Evolutionary conservation across 805 yeast genomes (phyloP), one percentile per base, ranked within the genome.

Genomic region (Yamadazyma endophytica): DNA sequence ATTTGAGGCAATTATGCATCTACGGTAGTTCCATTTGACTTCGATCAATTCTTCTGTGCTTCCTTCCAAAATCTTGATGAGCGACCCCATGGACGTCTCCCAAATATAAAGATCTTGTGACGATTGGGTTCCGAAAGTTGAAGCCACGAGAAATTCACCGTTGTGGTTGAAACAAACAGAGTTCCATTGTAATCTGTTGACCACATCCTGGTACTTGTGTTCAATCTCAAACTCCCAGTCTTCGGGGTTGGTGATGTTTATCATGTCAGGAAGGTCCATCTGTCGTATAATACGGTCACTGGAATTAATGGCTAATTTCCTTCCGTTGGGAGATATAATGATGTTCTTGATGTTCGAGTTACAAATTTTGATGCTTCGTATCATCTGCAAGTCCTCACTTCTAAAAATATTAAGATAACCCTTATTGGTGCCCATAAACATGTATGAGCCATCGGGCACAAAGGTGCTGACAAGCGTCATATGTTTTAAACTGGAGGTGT

Each of bases 71-170:
- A 88, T 90, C 57, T 90, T 82, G 17, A 87, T 82, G 34, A 89
- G 61, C n/a, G 94, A 77, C 0, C 96, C 97, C 68, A 82, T 71
- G 6, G 75, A 67, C 0, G 96, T 84, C 51, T 90, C 97, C 97
- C 97, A 89, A 36, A 90, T 73, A 53, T 88, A 89, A 26, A 90
- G 68, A 46, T 86, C 95, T 50, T 88, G 96, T 0, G 92, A 80
- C 4, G 89, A 79, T 42, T 64, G 69, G 9, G 40, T 35, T 9
- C 95, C 95, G 52, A 76, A 79, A 0, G 96, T 83, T 0, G 95
- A 79, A 0, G 96, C 97, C 31, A 86, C 79, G n/a, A 89, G 57
- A 52, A 83, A 89, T 36, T 90, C 97, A 5, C 77, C 74, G 43
- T 76, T 78, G 35, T 79, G 76, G 42, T 84, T 83, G 58, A 84